Conservation (phyloP, 768 basidiomycete species). For the Coprinopsis cinerea region DNA sequence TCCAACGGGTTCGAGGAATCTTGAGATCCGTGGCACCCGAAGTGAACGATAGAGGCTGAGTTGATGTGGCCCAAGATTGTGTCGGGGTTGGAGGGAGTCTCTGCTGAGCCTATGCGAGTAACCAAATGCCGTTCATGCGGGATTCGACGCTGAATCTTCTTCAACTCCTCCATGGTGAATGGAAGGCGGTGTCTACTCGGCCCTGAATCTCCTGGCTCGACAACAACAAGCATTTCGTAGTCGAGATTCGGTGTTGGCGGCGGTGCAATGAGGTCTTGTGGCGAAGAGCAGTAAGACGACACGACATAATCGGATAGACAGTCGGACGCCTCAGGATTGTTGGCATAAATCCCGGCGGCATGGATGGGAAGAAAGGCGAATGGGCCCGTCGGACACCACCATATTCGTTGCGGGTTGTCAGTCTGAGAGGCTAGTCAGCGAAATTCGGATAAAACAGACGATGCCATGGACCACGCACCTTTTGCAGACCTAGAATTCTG, state of each 20-base stretch:
- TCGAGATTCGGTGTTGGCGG: background rate
- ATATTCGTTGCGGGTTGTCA: background rate
- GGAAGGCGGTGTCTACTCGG: background rate
- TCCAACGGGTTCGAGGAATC: slow-evolving; percentile 23
- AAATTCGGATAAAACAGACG: background rate
- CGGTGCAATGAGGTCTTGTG: background rate
- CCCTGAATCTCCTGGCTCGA: background rate
- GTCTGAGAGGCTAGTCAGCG: background rate
- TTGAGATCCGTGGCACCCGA: slow-evolving; percentile 34
- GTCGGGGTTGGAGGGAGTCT: background rate
- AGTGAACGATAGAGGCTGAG: slow-evolving; percentile 19
- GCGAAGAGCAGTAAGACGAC: no score
- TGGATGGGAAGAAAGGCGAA: slow-evolving; percentile 1
- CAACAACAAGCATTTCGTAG: background rate
- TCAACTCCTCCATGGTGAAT: background rate
- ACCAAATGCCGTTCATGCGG: no score
- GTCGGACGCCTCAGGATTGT: no score
- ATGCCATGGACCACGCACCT: background rate
- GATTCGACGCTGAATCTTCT: no score
- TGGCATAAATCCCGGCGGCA: background rate
- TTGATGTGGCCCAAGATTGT: background rate
- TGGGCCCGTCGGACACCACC: slow-evolving; percentile 1
- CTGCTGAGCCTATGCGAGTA: no score
- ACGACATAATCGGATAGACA: no score
- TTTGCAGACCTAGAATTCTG: background rate